Base-by-base conservation (phyloP, 2,329 filamentous ascomycete species). In the Zasmidium cellare region DNA sequence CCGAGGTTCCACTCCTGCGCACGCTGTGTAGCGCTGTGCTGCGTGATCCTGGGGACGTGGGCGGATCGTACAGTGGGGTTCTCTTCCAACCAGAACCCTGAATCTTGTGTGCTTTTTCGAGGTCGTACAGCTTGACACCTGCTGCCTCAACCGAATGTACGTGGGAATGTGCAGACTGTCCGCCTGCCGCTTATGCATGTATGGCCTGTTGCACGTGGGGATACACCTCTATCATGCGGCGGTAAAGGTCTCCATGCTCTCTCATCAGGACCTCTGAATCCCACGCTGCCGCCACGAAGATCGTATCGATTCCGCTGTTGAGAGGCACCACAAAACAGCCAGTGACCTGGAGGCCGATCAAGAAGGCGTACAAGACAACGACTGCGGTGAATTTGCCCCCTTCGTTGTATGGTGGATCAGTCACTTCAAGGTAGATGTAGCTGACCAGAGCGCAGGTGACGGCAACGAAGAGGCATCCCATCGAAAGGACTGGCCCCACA, bases 271-370 rank as follows among this genome's bases (percentile, higher is more conserved):
- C 89, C 69, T 89, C 82, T 9, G 83, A 83, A 71, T 85, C 83
- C 83, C 84, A 87, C 1, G 82, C 84, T 73, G 81, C 82, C 2
- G 91, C 92, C 0, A 96, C 91, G 67, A 97, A 97, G 60, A 96
- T 90, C 0, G 92, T 96, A 65, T 96, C 90, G 62, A 96, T 85
- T n/a, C 93, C 93, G 67, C 88, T 92, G 62, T 87, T 87, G 56
- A 97, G 80, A 1, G 93, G 93, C 0, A 90, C 93, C 31, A 93
- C 90, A 76, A 97, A 96, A 63, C 96, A 85, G 73, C 96, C 89
- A 72, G 88, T 89, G 59, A 97, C 89, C 74, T 97, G 93, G 64
- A 96, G 77, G 6, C 93, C 93, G 63, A 97, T 92, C 53, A 97
- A 77, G 77, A 97, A 96, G 0, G 91, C 80, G 72, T 93, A 96